These are phyloP conservation scores for Colletotrichum sp. DNA, from an alignment of 2,329 filamentous ascomycete species.

Conservation along the genomic window DNA sequence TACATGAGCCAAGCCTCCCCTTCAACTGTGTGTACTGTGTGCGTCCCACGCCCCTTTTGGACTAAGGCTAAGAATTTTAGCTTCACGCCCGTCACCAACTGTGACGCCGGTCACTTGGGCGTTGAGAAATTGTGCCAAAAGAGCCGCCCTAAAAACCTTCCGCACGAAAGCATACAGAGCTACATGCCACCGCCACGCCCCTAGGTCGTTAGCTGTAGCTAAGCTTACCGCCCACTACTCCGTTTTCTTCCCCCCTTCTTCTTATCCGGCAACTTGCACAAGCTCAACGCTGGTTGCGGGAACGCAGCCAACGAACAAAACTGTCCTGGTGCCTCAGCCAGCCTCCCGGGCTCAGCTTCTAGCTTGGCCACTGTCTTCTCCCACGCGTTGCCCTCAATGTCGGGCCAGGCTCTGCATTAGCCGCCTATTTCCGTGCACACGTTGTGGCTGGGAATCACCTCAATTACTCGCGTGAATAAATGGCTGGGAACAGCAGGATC, in stretches of 20 bases:
- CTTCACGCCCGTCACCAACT: neutral
- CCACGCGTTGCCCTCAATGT: neutral
- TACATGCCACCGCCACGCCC: neutral
- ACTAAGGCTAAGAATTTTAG: neutral
- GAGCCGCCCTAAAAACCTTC: neutral
- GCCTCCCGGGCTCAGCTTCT: neutral
- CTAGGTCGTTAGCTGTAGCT: neutral
- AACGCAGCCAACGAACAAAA: neutral
- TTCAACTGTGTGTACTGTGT: slow-evolving; percentile 17
- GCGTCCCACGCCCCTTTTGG: neutral
- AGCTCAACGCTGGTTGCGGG: neutral
- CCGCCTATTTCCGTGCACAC: neutral
- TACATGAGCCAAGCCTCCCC: neutral
- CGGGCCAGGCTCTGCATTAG: neutral
- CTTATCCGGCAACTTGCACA: neutral
- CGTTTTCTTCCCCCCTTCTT: neutral
- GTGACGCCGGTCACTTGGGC: neutral
- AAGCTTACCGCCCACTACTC: neutral
- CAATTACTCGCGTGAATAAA: neutral
- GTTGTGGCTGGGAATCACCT: slow-evolving; percentile 3
- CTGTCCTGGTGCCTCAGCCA: neutral
- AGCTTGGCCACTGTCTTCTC: neutral
- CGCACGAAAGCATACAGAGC: slow-evolving; percentile 3
- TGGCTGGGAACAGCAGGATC: slow-evolving; percentile 3
- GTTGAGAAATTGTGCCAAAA: neutral